Percentiles rank a stretch among this genome's conserved stretches.
These are phyloP conservation scores for Fagopyrum homotropicum DNA, from an alignment of 148 eudicot species.

Conservation along the genomic window DNA sequence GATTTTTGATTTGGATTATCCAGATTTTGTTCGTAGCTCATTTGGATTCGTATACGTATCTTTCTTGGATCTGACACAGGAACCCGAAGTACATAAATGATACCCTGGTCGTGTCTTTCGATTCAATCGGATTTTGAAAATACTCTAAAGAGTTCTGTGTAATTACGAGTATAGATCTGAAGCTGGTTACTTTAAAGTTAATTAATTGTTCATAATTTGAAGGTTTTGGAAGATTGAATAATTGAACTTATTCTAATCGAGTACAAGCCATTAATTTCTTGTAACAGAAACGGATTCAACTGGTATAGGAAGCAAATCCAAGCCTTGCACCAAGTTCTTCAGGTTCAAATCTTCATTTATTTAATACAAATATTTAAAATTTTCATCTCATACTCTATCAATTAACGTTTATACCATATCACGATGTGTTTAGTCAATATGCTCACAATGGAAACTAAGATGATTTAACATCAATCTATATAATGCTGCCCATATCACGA, in stretches of 20 bases:
- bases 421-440: neutral
- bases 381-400: slow-evolving; percentile 11
- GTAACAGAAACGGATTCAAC: slow-evolving; percentile 85
- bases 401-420: neutral
- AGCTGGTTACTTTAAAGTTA: slow-evolving; percentile 7
- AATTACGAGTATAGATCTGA: slow-evolving; percentile 1
- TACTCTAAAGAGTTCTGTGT: neutral
- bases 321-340: slow-evolving; percentile 96
- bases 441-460: neutral
- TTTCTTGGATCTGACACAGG: slow-evolving; percentile 23
- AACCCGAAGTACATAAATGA: neutral
- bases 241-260: slow-evolving; percentile 33
- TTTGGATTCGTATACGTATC: neutral
- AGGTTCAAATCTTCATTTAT: slow-evolving; percentile 66
- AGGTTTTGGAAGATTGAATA: slow-evolving; percentile 1
- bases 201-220: slow-evolving; percentile 11
- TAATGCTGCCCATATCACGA: neutral
- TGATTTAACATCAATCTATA: neutral
- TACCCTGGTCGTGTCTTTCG: neutral
- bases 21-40: neutral
- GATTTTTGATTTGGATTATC: neutral
- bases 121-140: neutral
- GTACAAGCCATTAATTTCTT: slow-evolving; percentile 51
- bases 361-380: slow-evolving; percentile 26
- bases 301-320: slow-evolving; percentile 95